A percentile compares a stretch with the other conserved stretches of the same genome.
These are phyloP conservation scores for Saccharomycopsis hybrid DNA, from an alignment of 1,139 yeast genomes.

Conservation along the genomic window DNA sequence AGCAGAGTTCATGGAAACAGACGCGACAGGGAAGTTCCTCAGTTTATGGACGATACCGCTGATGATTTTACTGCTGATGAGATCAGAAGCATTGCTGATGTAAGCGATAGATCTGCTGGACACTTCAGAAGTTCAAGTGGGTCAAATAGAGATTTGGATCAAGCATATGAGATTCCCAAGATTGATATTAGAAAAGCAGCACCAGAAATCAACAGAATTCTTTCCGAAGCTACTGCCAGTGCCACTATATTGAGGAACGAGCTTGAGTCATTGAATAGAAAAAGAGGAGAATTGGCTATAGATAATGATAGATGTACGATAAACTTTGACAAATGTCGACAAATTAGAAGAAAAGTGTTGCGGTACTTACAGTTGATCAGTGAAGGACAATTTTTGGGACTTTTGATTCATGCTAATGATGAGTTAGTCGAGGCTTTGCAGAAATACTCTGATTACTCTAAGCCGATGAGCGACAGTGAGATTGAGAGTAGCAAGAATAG, in stretches of 20 bases:
- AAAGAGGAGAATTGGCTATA: constrained; percentile 47
- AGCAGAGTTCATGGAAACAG: too few species aligned
- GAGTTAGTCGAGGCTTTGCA: constrained; percentile 71
- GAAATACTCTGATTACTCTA: constrained; percentile 55
- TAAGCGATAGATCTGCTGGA: constrained; percentile 5
- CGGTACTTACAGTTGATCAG: constrained; percentile 77
- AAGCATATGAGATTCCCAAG: constrained; percentile 54
- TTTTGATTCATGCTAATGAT: constrained; percentile 83
- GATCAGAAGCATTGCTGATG: constrained; percentile 10
- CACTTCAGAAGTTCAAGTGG: constrained; percentile 2
- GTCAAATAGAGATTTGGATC: constrained; percentile 39
- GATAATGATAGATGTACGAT: constrained; percentile 54
- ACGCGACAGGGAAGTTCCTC: constrained; percentile 12
- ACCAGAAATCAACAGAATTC: constrained; percentile 59
- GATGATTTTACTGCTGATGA: constrained; percentile 15
- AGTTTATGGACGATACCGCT: constrained; percentile 19
- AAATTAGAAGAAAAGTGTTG: constrained; percentile 68
- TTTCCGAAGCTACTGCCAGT: constrained; percentile 73
- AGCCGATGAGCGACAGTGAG: constrained; percentile 41
- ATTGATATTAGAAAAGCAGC: constrained; percentile 67
- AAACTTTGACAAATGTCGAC: constrained; percentile 69
- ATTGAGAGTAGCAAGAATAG: constrained; percentile 36
- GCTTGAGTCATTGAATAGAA: constrained; percentile 46
- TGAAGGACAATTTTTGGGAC: constrained; percentile 77
- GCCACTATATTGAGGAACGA: constrained; percentile 69